Percentiles rank a stretch among this genome's conserved stretches.
These are phyloP conservation scores for Populus deltoides DNA, from an alignment of 345 rosid species.

Conservation along the genomic window DNA sequence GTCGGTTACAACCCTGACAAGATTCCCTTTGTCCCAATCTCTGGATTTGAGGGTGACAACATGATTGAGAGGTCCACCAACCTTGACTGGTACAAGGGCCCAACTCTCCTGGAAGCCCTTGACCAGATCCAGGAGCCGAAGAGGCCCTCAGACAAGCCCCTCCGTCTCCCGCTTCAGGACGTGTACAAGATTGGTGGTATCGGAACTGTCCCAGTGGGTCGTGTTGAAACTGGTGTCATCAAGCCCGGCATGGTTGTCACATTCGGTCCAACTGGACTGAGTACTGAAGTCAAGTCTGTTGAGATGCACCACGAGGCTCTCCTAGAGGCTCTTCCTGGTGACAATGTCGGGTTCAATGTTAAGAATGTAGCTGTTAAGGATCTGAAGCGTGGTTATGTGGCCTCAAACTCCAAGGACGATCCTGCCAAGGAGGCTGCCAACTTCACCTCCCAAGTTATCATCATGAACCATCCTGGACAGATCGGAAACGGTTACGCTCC, in stretches of 20 bases:
- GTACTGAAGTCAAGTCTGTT: slow-evolving; percentile 85
- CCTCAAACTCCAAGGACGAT: slow-evolving; percentile 84
- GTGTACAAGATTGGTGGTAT: slow-evolving; percentile 66
- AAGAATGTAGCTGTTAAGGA: slow-evolving; percentile 88
- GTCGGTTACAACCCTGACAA: slow-evolving; percentile 13
- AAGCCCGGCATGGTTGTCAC: slow-evolving; percentile 81
- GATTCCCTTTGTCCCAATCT: slow-evolving; percentile 7
- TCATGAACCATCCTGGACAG: slow-evolving; percentile 92
- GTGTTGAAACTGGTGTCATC: slow-evolving; percentile 51
- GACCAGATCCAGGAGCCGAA: slow-evolving; percentile 38
- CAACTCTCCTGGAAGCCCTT: slow-evolving; percentile 39
- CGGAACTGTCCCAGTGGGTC: slow-evolving; percentile 59
- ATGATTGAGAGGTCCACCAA: slow-evolving; percentile 48
- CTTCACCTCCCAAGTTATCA: slow-evolving; percentile 79
- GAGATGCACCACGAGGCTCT: slow-evolving; percentile 97
- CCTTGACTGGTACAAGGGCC: slow-evolving; percentile 51
- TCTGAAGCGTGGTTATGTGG: slow-evolving; percentile 73
- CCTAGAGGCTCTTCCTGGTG: slow-evolving; percentile 69
- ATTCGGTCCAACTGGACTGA: slow-evolving; percentile 66
- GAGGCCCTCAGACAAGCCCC: slow-evolving; percentile 49
- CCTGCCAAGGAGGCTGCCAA: slow-evolving; percentile 71
- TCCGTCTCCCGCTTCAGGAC: slow-evolving; percentile 60
- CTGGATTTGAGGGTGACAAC: slow-evolving; percentile 40
- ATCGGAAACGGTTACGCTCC: slow-evolving; percentile 88
- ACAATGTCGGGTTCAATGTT: slow-evolving; percentile 75